A percentile compares a stretch with the other conserved stretches of the same genome.
phyloP scores from a whole-genome alignment of 305 asterid species.

The Fraxinus paxiana region DNA sequence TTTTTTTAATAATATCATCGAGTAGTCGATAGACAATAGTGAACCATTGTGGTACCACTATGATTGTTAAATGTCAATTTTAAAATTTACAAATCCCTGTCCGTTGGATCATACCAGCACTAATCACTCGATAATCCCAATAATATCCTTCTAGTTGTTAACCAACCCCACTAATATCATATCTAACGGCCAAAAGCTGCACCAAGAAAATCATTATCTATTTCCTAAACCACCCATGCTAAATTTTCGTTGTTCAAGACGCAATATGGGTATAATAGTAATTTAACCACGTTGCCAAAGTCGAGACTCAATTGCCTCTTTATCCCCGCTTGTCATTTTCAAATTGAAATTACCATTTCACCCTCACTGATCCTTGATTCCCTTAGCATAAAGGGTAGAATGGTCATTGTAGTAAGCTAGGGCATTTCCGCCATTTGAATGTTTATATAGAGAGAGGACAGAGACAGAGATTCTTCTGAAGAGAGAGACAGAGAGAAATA shows the following conservation, averaged over 20 bases:
- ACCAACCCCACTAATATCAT: slow-evolving; percentile 15
- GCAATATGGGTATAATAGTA: slow-evolving; percentile 20
- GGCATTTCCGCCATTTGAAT: background rate
- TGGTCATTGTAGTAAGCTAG: background rate
- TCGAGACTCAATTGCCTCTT: slow-evolving; percentile 12
- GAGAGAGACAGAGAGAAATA: slow-evolving; percentile 23
- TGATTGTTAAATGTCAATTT: background rate
- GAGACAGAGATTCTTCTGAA: slow-evolving; percentile 1
- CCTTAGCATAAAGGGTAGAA: background rate
- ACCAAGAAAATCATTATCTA: slow-evolving; percentile 2
- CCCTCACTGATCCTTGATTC: slow-evolving; percentile 6
- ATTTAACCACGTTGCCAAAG: slow-evolving; percentile 14
- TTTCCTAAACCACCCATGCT: background rate
- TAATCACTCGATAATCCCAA: background rate
- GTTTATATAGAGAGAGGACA: background rate
- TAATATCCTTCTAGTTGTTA: background rate
- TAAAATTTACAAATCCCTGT: background rate
- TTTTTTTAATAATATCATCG: too few species aligned
- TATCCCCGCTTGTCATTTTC: slow-evolving; percentile 1
- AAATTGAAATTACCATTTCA: background rate
- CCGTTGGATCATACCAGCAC: background rate
- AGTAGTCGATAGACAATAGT: too few species aligned
- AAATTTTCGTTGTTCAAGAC: background rate
- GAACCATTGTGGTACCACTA: too few species aligned
- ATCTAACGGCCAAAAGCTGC: slow-evolving; percentile 20